Evolutionary conservation across 2,329 filamentous ascomycete species (phyloP).

Genomic region (Pyricularia sp.): DNA sequence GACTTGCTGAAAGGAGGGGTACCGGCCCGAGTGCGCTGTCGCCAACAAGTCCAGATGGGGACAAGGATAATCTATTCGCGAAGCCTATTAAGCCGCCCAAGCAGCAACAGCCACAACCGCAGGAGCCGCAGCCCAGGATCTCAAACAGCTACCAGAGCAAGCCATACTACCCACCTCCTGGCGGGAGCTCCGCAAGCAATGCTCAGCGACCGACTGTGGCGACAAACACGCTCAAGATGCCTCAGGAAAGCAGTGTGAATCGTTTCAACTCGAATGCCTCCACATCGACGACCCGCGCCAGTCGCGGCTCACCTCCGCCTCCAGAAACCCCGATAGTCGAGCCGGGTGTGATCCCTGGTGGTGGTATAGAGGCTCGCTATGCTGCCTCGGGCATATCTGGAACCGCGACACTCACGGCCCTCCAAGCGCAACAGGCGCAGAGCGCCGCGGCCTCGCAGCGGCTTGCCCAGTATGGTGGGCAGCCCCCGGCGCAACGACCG

Average conservation of each 20-base stretch:
- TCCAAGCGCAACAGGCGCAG: slow-evolving; percentile 39
- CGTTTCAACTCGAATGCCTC: slow-evolving; percentile 76
- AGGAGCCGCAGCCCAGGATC: slow-evolving; percentile 26
- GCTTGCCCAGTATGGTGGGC: slow-evolving; percentile 64
- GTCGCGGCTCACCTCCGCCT: slow-evolving; percentile 85
- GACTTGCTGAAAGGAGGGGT: slow-evolving; percentile 72
- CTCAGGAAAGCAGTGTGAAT: slow-evolving; percentile 43
- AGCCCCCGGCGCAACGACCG: slow-evolving; percentile 49
- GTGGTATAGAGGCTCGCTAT: slow-evolving; percentile 84
- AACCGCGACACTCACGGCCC: slow-evolving; percentile 67
- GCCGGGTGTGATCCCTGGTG: slow-evolving; percentile 59
- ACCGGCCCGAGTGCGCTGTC: slow-evolving; percentile 75
- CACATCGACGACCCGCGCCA: slow-evolving; percentile 84
- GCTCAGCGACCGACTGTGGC: slow-evolving; percentile 13
- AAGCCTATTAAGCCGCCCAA: slow-evolving; percentile 38
- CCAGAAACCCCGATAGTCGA: slow-evolving; percentile 83
- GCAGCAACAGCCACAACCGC: slow-evolving; percentile 23
- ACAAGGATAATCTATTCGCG: slow-evolving; percentile 74
- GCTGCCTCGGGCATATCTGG: slow-evolving; percentile 86
- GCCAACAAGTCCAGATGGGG: slow-evolving; percentile 65
- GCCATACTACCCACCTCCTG: slow-evolving; percentile 52
- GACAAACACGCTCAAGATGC: slow-evolving; percentile 25
- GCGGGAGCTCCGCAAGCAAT: slow-evolving; percentile 20
- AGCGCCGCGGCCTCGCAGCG: slow-evolving; percentile 77
- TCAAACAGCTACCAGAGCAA: slow-evolving; percentile 42